Percentiles rank a stretch among this genome's conserved stretches.
phyloP scores from a whole-genome alignment of 441 rosid genomes.

The Pelargonium citronellum region DNA sequence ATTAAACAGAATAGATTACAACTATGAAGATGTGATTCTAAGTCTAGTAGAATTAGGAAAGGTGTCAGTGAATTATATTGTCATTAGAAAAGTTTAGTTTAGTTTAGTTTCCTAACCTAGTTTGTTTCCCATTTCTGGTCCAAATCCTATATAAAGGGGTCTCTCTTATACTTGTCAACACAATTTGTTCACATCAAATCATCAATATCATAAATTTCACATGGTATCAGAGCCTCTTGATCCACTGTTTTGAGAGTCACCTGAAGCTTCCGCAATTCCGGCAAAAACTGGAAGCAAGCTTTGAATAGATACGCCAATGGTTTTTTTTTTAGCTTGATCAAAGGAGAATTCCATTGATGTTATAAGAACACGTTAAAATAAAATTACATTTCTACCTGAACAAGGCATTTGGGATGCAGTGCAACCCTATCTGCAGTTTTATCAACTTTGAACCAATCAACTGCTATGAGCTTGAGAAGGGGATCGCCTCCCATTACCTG shows the following conservation, averaged over 20 bases:
- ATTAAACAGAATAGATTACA: no score
- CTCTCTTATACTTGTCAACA: no score
- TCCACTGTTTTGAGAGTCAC: neutral
- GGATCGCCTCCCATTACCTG: slow-evolving; percentile 46
- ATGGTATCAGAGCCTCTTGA: neutral
- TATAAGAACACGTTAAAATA: neutral
- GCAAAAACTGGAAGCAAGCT: neutral
- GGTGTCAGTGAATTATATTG: no score
- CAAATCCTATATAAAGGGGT: no score
- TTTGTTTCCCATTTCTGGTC: no score
- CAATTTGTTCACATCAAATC: no score
- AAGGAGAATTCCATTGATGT: neutral
- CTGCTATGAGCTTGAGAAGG: slow-evolving; percentile 82
- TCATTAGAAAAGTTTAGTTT: no score
- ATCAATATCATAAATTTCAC: neutral
- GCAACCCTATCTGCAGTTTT: slow-evolving; percentile 57
- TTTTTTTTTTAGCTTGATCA: neutral
- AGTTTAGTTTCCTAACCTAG: no score
- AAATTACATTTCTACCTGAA: neutral
- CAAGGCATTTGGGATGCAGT: slow-evolving; percentile 67
- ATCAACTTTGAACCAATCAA: slow-evolving; percentile 92
- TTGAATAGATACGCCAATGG: neutral
- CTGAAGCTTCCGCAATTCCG: neutral
- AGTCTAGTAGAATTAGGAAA: no score
- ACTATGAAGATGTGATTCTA: no score